Evolutionary conservation across 2,329 filamentous ascomycete genomes (phyloP).

Genomic region (Aspergillus caelatus): DNA sequence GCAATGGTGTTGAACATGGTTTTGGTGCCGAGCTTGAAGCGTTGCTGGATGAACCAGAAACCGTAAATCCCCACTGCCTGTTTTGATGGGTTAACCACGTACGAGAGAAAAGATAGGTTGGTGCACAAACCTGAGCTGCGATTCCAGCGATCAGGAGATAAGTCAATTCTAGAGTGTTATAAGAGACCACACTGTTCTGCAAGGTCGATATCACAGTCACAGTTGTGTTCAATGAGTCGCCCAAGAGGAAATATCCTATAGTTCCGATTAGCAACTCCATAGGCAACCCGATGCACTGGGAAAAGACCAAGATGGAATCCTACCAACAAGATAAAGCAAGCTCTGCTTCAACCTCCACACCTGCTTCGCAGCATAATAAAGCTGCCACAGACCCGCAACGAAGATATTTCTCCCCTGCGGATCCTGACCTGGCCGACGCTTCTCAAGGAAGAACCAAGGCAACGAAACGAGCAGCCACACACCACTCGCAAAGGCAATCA

Average conservation of each 20-base stretch:
- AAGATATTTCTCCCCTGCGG: slow-evolving; percentile 52
- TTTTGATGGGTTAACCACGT: neutral
- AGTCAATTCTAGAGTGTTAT: slow-evolving; percentile 66
- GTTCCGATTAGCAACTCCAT: neutral
- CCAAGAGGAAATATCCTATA: slow-evolving; percentile 65
- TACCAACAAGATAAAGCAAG: slow-evolving; percentile 65
- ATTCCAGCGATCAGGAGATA: slow-evolving; percentile 70
- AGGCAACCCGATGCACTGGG: neutral
- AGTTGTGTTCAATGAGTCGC: slow-evolving; percentile 71
- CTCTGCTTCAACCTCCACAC: slow-evolving; percentile 69
- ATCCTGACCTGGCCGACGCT: slow-evolving; percentile 62
- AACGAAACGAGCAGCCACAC: slow-evolving; percentile 66
- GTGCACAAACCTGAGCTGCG: slow-evolving; percentile 55
- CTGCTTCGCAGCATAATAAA: slow-evolving; percentile 59
- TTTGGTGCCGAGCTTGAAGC: slow-evolving; percentile 63
- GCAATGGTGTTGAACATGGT: slow-evolving; percentile 70
- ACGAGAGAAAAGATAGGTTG: neutral
- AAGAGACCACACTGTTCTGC: slow-evolving; percentile 67
- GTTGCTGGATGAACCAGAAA: slow-evolving; percentile 65
- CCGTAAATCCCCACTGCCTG: slow-evolving; percentile 59
- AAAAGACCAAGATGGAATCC: slow-evolving; percentile 3
- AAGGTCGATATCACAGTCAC: slow-evolving; percentile 68
- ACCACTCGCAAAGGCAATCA: slow-evolving; percentile 67
- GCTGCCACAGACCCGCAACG: slow-evolving; percentile 64
- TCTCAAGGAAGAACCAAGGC: slow-evolving; percentile 69